Base-by-base conservation (phyloP, 2,329 filamentous ascomycete genomes). In the Phialocephala subalpina region DNA sequence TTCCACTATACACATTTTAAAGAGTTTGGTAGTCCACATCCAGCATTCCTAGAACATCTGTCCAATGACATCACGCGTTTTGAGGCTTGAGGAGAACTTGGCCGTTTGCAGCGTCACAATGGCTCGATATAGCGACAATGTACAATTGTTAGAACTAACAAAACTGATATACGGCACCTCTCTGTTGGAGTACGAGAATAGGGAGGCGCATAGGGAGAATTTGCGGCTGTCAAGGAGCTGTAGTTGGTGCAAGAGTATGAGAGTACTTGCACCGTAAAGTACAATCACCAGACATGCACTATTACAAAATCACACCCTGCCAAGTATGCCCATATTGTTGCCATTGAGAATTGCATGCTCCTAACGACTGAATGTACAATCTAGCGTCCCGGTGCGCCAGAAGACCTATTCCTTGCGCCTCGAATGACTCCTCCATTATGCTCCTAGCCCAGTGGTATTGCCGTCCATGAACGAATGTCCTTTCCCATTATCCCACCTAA, bases 21-120 rank as follows among this genome's bases (percentile, higher is more conserved):
- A 49, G 45, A 49, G n/a, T 49, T 22, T 49, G n/a, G 45, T 25
- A 9, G n/a, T 49, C n/a, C 20, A 49, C n/a, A 49, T 25, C 20
- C 45, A n/a, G 45, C n/a, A 25, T 42, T 45, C 18, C 60, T 56
- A 20, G 11, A 56, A 47, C 35, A 40, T 20, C 33, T 55, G 45
- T 52, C 56, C 45, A 53, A 63, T 63, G 55, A 52, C 62, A 59
- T 63, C 42, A 59, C 52, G 42, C 56, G 33, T 53, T 40, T 33
- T 33, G 27, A 29, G 58, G 27, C 45, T 49, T 49, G n/a, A n/a
- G 20, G 45, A 2, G n/a, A 49, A 49, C 4, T 49, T 49, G 45
- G 45, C 45, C 45, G n/a, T 22, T 49, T 49, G 9, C 11, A n/a
- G 20, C n/a, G 20, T 22, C 18, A 11, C n/a, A 49, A 49, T 7